Evolutionary conservation across 139 green algal species (phyloP), one percentile per base, ranked within the genome.

Genomic region (Chlamydomonas eustigma): DNA sequence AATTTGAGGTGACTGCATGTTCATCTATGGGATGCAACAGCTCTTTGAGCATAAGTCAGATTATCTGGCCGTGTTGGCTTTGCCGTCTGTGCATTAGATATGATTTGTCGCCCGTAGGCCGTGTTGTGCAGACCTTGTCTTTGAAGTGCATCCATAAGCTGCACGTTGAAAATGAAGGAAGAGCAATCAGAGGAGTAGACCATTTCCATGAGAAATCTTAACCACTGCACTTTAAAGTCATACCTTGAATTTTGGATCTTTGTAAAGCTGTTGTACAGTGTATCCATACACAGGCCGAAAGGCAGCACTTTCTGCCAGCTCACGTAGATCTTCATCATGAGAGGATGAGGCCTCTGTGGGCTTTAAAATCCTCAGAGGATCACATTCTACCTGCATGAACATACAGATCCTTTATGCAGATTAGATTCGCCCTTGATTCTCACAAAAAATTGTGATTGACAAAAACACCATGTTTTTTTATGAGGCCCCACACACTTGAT

Each of bases 211-310:
- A 37, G 30, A 70, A 22, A 70, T 70, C 12, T 37, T 32, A 70
- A 35, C 32, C 30, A 37, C 30, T 70, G 24, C 28, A 70, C 5
- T 37, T 35, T 70, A 8, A 37, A 22, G 25, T 70, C 77, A 0
- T 65, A 83, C 78, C 78, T 84, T 84, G 74, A 80, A 80, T 2
- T 69, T 68, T 18, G 73, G 79, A 69, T 84, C 79, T n/a, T 51
- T 65, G 31, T 80, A 71, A 58, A 84, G 44, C 69, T 84, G 74
- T 2, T 84, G 37, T 2, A 68, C 75, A 51, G 74, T 84, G 75
- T 76, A 84, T 1, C 79, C 79, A 37, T 84, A 51, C 25, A 84
- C 79, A 4, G 52, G 34, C 24, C 69, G 32, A 50, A 84, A 84
- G 1, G 79, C 74, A 30, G 44, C n/a, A 4, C 68, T 70, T 8